Evolutionary conservation across 2,329 filamentous ascomycete species (phyloP).

Genomic region (Chaetomiaceae sp.): DNA sequence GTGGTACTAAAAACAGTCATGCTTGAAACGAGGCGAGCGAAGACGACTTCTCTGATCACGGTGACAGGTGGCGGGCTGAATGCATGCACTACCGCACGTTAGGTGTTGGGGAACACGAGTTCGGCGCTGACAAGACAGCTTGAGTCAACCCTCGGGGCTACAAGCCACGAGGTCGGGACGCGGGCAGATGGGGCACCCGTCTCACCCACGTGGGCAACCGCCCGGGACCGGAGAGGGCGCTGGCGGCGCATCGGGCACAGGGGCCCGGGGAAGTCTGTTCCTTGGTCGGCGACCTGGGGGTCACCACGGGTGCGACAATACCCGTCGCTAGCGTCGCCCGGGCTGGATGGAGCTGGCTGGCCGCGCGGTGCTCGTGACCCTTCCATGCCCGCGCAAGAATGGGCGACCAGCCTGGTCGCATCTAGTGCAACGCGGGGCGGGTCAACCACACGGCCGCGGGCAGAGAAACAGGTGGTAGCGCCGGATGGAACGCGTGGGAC

Average conservation of each 20-base stretch:
- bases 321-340: too few species aligned
- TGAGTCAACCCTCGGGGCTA: not conserved
- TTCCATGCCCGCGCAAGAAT: not conserved
- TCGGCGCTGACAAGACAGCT: not conserved
- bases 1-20: constrained; percentile 16
- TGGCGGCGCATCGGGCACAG: constrained; percentile 7
- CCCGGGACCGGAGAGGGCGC: constrained; percentile 3
- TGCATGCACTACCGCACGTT: not conserved
- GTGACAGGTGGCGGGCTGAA: not conserved
- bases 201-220: constrained; percentile 10
- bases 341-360: too few species aligned
- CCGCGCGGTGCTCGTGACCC: not conserved
- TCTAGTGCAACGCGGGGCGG: not conserved
- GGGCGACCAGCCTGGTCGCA: not conserved
- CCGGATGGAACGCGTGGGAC: not conserved
- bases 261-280: not conserved
- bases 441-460: not conserved
- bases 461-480: not conserved
- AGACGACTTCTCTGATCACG: not conserved
- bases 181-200: not conserved
- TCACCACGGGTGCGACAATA: not conserved
- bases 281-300: not conserved
- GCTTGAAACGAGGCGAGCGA: constrained; percentile 3
- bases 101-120: too few species aligned
- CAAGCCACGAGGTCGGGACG: not conserved